Evolutionary conservation across 2,329 filamentous ascomycete genomes (phyloP).

Genomic region (Aspergillus tanneri): DNA sequence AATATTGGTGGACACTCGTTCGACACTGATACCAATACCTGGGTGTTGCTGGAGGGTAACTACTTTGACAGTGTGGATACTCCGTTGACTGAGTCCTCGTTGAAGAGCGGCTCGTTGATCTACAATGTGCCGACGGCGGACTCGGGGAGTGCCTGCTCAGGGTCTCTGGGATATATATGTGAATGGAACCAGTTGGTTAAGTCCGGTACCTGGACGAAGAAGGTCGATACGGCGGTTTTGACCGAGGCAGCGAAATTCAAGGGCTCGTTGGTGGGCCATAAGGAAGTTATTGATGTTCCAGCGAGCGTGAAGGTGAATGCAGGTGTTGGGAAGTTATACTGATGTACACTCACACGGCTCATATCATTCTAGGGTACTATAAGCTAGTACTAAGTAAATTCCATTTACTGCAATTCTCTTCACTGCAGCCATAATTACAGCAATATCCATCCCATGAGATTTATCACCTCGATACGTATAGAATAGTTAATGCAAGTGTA

Average conservation of each 20-base stretch:
- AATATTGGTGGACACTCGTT: constrained; percentile 59
- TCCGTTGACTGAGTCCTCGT: constrained; percentile 19
- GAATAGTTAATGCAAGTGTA: no score
- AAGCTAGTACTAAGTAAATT: no score
- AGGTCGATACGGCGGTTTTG: constrained; percentile 8
- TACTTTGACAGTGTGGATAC: constrained; percentile 56
- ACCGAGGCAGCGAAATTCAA: constrained; percentile 7
- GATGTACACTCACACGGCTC: no score
- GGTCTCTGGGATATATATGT: constrained; percentile 12
- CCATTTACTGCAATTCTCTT: no score
- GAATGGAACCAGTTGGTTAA: constrained; percentile 13
- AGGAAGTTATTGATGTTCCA: constrained; percentile 14
- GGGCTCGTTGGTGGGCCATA: constrained; percentile 6
- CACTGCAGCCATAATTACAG: no score
- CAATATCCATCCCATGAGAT: no score
- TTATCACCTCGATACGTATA: no score
- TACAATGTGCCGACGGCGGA: constrained; percentile 12
- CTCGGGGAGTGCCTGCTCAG: constrained; percentile 8
- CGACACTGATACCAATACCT: constrained; percentile 48
- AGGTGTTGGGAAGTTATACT: constrained; percentile 19
- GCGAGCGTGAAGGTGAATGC: constrained; percentile 16
- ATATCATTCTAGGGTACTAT: no score
- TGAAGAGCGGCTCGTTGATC: constrained; percentile 13
- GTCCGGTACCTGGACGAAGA: constrained; percentile 10
- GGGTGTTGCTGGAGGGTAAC: constrained; percentile 58